A percentile compares a stretch with the other conserved stretches of the same genome.
These are phyloP conservation scores for Penicillium subrubescens DNA, from an alignment of 495 filamentous ascomycete species.

Conservation along the genomic window DNA sequence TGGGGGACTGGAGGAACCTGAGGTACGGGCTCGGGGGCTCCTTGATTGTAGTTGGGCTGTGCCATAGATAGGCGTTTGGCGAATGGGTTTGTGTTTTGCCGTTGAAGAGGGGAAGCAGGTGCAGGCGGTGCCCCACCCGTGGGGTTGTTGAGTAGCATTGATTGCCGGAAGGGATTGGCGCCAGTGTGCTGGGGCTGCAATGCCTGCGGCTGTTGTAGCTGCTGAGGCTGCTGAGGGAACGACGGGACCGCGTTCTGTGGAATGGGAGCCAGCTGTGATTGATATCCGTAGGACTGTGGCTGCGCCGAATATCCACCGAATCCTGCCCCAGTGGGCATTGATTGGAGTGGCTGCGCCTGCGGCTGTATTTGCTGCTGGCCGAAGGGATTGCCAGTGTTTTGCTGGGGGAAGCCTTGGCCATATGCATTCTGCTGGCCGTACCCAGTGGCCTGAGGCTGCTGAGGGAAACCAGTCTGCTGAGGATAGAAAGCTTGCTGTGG, in stretches of 20 bases:
- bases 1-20: constrained; percentile 50
- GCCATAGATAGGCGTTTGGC: constrained; percentile 57
- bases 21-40: constrained; percentile 36
- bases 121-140: constrained; percentile 45
- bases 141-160: constrained; percentile 66
- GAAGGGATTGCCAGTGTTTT: constrained; percentile 55
- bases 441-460: constrained; percentile 40
- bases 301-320: constrained; percentile 85
- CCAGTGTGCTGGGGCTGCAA: constrained; percentile 58
- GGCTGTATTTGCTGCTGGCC: constrained; percentile 43
- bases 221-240: constrained; percentile 52
- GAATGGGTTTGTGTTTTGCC: constrained; percentile 86
- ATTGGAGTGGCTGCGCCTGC: constrained; percentile 51
- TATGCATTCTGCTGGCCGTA: constrained; percentile 25
- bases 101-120: constrained; percentile 44
- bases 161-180: constrained; percentile 89
- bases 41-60: constrained; percentile 26
- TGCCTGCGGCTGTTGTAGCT: constrained; percentile 28
- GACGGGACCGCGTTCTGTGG: constrained; percentile 64
- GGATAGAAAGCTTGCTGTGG: constrained; percentile 40
- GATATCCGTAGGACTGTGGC: constrained; percentile 52
- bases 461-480: constrained; percentile 36
- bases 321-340: constrained; percentile 74
- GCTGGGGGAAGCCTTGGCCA: constrained; percentile 49
- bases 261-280: constrained; percentile 57